Base-by-base conservation (phyloP, 176 grass and related monocot genomes). In the Cenchrus fungigraminus region DNA sequence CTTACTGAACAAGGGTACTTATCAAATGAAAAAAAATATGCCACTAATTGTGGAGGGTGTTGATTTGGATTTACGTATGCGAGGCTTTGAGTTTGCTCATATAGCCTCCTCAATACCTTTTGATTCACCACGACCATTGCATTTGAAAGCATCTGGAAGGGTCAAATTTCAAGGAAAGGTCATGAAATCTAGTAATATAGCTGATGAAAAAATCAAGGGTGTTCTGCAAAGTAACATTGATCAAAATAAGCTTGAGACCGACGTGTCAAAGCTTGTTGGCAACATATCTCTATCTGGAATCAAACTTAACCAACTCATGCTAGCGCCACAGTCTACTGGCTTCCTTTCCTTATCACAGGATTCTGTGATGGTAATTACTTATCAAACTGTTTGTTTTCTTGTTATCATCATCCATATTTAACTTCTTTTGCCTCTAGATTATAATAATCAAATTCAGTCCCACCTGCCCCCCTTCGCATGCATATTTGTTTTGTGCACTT, bases 141-240 rank as follows among this genome's bases (percentile, higher is more conserved):
- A 98, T 84, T 92, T 95, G 86, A 98, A 98, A 90, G 93, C 93
- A 89, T 95, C 97, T 52, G 97, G 97, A 76, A 93, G 86, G 86
- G 54, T 98, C 59, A 98, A 95, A 85, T 98, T 98, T 94, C 93
- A 94, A 90, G 97, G 97, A 77, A 98, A 94, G 78, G 80, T 98
- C 74, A 15, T 92, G 43, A 94, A 95, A 88, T 75, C 91, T 79
- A 82, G 22, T 51, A 82, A 82, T 83, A 68, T 73, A 42, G 79
- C 81, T 76, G 93, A 86, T 86, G 83, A 66, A 9, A 84, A 86
- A 80, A 78, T 69, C 10, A 46, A 76, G 85, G 88, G 78, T 73
- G 31, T 55, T 84, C 34, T 80, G 40, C 90, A 81, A 73, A 89
- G 79, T 86, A 89, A 73, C 55, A 64, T 61, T 68, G 89, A 88